Evolutionary conservation across 1,139 yeast species (phyloP).

Genomic region (Protomyces pachydermus): DNA sequence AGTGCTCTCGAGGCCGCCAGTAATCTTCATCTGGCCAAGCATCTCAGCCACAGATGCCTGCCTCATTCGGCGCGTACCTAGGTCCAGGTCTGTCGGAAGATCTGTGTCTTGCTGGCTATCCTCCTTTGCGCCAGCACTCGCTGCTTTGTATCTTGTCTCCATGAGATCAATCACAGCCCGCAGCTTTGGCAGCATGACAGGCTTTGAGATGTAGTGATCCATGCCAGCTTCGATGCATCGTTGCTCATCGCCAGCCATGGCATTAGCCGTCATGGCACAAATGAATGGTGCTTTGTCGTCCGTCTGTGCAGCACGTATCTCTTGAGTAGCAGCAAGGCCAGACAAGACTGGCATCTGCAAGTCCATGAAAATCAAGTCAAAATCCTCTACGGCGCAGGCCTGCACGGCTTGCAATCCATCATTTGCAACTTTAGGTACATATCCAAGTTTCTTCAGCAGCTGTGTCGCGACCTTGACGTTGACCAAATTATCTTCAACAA

Average conservation of each 20-base stretch:
- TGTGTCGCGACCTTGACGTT: conserved; percentile 26
- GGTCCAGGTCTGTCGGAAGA: no score
- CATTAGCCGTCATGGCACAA: conserved; percentile 91
- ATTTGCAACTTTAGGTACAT: conserved; percentile 14
- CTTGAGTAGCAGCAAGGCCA: conserved; percentile 17
- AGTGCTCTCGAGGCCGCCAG: no score
- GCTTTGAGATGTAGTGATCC: conserved; percentile 85
- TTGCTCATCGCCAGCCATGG: conserved; percentile 81
- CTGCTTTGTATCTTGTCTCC: background rate
- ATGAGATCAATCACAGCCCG: conserved; percentile 8
- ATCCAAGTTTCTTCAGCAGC: conserved; percentile 14
- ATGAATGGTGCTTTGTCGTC: conserved; percentile 40
- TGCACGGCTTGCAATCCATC: conserved; percentile 23
- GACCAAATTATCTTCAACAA: conserved; percentile 26
- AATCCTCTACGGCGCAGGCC: conserved; percentile 12
- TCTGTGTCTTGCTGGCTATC: no score
- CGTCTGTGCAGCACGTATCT: conserved; percentile 8
- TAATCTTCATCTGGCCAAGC: no score
- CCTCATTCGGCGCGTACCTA: no score
- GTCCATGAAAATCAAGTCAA: conserved; percentile 25
- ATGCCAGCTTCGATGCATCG: conserved; percentile 82
- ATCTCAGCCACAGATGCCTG: no score
- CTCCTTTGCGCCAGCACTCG: no score
- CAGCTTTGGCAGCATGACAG: conserved; percentile 38
- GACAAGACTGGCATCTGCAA: conserved; percentile 22